Evolutionary conservation across 2,329 filamentous ascomycete genomes (phyloP).

Genomic region (Pyrenophora seminiperda): DNA sequence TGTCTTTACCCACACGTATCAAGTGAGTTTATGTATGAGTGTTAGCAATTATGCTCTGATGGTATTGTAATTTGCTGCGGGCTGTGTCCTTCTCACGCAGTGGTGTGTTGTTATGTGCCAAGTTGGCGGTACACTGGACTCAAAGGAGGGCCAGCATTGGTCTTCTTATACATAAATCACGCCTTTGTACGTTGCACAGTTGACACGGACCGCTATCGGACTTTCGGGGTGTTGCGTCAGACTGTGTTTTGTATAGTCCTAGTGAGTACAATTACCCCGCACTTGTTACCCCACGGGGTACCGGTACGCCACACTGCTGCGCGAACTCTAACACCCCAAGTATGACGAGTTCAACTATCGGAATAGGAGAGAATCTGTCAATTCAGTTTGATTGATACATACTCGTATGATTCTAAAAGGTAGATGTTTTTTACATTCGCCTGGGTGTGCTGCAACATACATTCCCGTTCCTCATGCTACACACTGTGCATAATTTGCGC

Average conservation of each 20-base stretch:
- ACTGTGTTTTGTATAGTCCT: constrained; percentile 27
- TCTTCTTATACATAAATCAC: not conserved
- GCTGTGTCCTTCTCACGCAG: no score
- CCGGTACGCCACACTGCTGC: constrained; percentile 8
- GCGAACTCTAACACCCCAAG: not conserved
- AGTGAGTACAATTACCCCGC: constrained; percentile 41
- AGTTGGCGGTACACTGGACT: not conserved
- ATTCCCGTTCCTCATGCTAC: not conserved
- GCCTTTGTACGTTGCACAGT: constrained; percentile 16
- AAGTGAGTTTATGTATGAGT: no score
- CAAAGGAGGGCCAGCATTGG: not conserved
- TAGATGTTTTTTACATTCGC: not conserved
- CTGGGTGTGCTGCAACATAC: not conserved
- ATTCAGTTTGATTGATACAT: no score
- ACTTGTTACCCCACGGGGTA: constrained; percentile 33
- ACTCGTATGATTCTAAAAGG: no score
- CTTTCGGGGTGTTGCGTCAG: constrained; percentile 27
- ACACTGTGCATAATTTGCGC: constrained; percentile 7
- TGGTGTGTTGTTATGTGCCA: not conserved
- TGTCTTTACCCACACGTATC: not conserved
- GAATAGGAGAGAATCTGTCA: not conserved
- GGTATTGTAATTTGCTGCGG: not conserved
- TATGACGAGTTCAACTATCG: not conserved
- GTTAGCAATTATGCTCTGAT: not conserved
- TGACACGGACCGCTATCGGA: constrained; percentile 36